phyloP scores from a whole-genome alignment of 139 green algal species.

The Picochlorum sp. region DNA sequence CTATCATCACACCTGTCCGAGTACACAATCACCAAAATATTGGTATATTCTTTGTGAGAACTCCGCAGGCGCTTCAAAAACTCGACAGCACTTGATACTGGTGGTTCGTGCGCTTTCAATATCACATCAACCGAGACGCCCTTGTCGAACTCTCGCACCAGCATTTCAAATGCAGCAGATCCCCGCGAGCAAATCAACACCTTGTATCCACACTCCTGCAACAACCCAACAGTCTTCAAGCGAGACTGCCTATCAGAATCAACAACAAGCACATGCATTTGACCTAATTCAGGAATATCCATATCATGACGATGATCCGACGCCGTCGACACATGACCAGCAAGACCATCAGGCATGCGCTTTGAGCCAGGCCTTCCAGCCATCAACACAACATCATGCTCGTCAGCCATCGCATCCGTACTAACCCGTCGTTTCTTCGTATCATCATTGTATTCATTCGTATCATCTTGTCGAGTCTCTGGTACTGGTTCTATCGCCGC shows the following conservation, averaged over 20 bases:
- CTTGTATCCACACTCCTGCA: slow-evolving; percentile 3
- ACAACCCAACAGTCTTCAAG: slow-evolving; percentile 8
- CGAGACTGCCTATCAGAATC: slow-evolving; percentile 10
- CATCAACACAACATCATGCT: not conserved
- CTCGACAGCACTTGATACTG: slow-evolving; percentile 36
- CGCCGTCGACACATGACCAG: too few relatives aligned
- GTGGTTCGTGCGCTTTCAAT: slow-evolving; percentile 64
- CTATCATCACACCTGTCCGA: slow-evolving; percentile 47
- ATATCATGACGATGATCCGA: not conserved
- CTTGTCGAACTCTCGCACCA: not conserved
- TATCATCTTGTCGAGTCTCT: not conserved
- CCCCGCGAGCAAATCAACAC: not conserved
- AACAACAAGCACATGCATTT: slow-evolving; percentile 19
- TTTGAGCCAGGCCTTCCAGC: not conserved
- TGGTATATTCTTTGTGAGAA: slow-evolving; percentile 14
- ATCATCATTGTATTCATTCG: too few relatives aligned
- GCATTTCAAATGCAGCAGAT: not conserved
- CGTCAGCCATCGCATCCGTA: not conserved
- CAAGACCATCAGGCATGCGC: not conserved
- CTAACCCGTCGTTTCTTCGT: too few relatives aligned
- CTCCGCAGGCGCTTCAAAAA: slow-evolving; percentile 42
- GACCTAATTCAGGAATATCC: not conserved
- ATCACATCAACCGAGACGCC: slow-evolving; percentile 43
- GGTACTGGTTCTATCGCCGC: not conserved
- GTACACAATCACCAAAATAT: slow-evolving; percentile 55